These are phyloP conservation scores for Exidia glandulosa DNA, from an alignment of 768 basidiomycete genomes.

Conservation along the genomic window DNA sequence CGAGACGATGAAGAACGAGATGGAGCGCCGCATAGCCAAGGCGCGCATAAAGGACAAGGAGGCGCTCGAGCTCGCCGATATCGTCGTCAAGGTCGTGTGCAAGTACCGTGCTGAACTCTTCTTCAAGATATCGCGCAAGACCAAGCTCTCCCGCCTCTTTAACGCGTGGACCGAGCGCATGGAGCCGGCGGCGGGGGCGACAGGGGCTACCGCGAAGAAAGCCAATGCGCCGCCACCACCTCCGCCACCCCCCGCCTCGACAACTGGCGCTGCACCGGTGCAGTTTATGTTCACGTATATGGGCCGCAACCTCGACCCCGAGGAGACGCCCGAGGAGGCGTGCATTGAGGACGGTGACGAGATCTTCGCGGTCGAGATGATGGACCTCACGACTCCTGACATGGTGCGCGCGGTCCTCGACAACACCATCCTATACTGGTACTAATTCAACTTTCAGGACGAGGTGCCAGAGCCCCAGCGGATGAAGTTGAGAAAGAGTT, in stretches of 20 bases:
- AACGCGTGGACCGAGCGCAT: slow-evolving; percentile 85
- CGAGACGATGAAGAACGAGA: slow-evolving; percentile 57
- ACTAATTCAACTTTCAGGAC: slow-evolving; percentile 30
- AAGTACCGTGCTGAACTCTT: slow-evolving; percentile 83
- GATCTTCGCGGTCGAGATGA: slow-evolving; percentile 79
- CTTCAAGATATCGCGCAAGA: slow-evolving; percentile 89
- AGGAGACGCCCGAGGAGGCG: slow-evolving; percentile 76
- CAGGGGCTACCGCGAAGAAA: not conserved
- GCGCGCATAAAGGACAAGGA: slow-evolving; percentile 70
- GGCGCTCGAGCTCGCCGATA: slow-evolving; percentile 66
- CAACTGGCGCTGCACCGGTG: slow-evolving; percentile 30
- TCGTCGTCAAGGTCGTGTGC: slow-evolving; percentile 80
- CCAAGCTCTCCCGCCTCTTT: slow-evolving; percentile 72
- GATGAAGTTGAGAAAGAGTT: slow-evolving; percentile 69
- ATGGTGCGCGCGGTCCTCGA: slow-evolving; percentile 9
- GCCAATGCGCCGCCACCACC: not conserved
- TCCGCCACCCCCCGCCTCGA: not conserved
- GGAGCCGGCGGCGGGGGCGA: slow-evolving; percentile 30
- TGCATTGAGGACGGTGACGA: slow-evolving; percentile 85
- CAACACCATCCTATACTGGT: not conserved
- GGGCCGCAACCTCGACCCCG: slow-evolving; percentile 66
- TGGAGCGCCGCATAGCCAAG: slow-evolving; percentile 69
- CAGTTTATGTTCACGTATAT: slow-evolving; percentile 82
- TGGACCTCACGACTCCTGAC: slow-evolving; percentile 72
- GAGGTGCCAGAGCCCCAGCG: slow-evolving; percentile 52